Base-by-base conservation (phyloP, 148 eudicot genomes). In the Salicornia ramosissima region DNA sequence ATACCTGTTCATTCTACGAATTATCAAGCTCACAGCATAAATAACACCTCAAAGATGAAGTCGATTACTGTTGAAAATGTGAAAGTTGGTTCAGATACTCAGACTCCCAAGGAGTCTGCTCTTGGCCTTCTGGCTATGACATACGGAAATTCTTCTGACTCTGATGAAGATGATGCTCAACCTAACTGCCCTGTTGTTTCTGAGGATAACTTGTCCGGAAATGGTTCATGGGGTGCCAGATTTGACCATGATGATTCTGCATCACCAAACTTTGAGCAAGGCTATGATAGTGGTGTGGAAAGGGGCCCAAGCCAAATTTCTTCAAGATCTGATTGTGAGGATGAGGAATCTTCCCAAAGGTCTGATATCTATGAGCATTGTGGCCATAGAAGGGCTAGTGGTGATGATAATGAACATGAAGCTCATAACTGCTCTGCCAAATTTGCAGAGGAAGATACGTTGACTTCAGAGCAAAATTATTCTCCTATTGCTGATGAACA, bases 61-160 rank as follows among this genome's bases (percentile, higher is more conserved):
- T 74, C 82, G 60, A 29, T 47, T 51, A 60, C 80, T 50, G 69
- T 65, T 42, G 62, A 65, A 24, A 82, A 31, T 22, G 1, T 40
- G 21, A 78, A 55, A 71, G 60, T 54, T 34, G 71, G 52, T 70
- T 62, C 75, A 42, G 47, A 74, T 64, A 63, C 59, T 59, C 82
- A 77, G 40, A 74, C 50, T 42, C 72, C 71, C 45, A 73, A 79
- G 63, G 81, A 40, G 34, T 77, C 97, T 75, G 88, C 98, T 65
- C 96, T 94, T 54, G 91, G 97, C 72, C 83, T 94, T 33, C 75
- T 94, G 72, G 98, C 98, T 83, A 77, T 87, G 83, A 65, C 86
- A 33, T 94, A 94, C 71, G 90, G 87, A 60, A 75, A 88, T 78
- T 83, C 96, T 49, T 88, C 97, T 0, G 98, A 94, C 62, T 83